A percentile compares a stretch with the other conserved stretches of the same genome.
Evolutionary conservation across 139 green algal species (phyloP).

Genomic region (Penium margaritaceum): DNA sequence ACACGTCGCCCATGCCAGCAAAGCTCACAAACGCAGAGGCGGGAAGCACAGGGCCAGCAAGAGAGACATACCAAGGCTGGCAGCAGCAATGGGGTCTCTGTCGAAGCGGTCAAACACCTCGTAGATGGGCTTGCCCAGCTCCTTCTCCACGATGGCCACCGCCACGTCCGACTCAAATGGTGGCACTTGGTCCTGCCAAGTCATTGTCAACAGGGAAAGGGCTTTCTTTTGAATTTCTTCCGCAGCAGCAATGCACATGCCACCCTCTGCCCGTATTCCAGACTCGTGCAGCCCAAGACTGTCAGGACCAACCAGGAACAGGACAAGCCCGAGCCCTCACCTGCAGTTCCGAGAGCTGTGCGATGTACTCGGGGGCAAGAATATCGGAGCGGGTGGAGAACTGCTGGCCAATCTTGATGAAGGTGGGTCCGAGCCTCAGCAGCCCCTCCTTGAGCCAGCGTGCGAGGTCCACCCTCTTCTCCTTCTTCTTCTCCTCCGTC

Average conservation of each 20-base stretch:
- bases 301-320: no score
- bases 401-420: constrained; percentile 94
- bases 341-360: constrained; percentile 91
- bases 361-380: constrained; percentile 84
- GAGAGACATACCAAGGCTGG: no score
- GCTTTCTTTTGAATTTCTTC: no score
- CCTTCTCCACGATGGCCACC: constrained; percentile 71
- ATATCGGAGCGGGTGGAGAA: constrained; percentile 90
- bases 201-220: no score
- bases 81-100: constrained; percentile 78
- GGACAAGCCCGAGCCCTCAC: no score
- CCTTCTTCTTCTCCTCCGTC: constrained; percentile 36
- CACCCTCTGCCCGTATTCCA: no score
- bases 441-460: constrained; percentile 90
- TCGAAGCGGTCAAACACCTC: constrained; percentile 82
- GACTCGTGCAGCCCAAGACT: no score
- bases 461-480: constrained; percentile 58
- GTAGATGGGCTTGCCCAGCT: constrained; percentile 63
- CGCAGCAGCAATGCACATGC: no score
- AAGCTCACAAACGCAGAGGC: no score
- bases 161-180: constrained; percentile 74
- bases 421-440: constrained; percentile 82
- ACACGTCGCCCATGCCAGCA: no score
- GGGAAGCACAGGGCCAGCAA: no score
- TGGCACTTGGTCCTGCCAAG: constrained; percentile 92